These are phyloP conservation scores for Ogataea polymorpha DNA, from an alignment of 805 yeast genomes.

Conservation along the genomic window DNA sequence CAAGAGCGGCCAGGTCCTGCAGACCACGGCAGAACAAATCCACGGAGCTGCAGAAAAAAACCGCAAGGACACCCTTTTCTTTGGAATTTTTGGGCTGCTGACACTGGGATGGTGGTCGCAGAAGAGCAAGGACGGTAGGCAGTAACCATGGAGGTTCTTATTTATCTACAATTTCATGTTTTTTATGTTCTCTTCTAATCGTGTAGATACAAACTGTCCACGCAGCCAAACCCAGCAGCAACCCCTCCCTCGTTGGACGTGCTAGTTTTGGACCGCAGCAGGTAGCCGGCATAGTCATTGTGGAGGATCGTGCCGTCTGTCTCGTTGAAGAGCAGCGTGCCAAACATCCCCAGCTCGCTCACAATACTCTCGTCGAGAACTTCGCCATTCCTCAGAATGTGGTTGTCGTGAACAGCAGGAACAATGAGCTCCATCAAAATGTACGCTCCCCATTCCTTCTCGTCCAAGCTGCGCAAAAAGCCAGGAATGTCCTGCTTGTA, in stretches of 20 bases:
- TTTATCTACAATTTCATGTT: not conserved
- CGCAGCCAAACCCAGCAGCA: slow-evolving; percentile 98
- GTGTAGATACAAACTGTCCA: slow-evolving; percentile 73
- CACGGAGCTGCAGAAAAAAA: slow-evolving; percentile 3
- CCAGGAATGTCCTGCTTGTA: slow-evolving; percentile 82
- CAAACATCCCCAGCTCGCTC: slow-evolving; percentile 90
- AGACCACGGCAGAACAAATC: slow-evolving; percentile 3
- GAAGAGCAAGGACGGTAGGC: slow-evolving; percentile 21
- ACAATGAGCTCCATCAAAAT: slow-evolving; percentile 90
- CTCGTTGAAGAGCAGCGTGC: slow-evolving; percentile 74
- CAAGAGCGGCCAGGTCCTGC: slow-evolving; percentile 20
- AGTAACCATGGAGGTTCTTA: slow-evolving; percentile 6
- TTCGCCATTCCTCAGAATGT: slow-evolving; percentile 65
- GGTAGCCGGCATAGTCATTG: slow-evolving; percentile 78
- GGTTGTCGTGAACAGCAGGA: slow-evolving; percentile 68
- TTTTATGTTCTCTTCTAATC: slow-evolving; percentile 14
- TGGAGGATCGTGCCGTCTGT: slow-evolving; percentile 48
- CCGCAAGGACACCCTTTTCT: slow-evolving; percentile 21
- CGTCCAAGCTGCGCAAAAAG: slow-evolving; percentile 57
- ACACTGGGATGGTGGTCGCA: slow-evolving; percentile 35
- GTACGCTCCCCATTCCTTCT: slow-evolving; percentile 82
- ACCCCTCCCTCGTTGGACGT: slow-evolving; percentile 96
- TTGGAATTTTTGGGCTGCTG: slow-evolving; percentile 26
- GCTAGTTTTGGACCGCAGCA: slow-evolving; percentile 84
- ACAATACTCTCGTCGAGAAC: slow-evolving; percentile 70